Base-by-base conservation (phyloP, 208 protist species). In the Phytomonas sp. region DNA sequence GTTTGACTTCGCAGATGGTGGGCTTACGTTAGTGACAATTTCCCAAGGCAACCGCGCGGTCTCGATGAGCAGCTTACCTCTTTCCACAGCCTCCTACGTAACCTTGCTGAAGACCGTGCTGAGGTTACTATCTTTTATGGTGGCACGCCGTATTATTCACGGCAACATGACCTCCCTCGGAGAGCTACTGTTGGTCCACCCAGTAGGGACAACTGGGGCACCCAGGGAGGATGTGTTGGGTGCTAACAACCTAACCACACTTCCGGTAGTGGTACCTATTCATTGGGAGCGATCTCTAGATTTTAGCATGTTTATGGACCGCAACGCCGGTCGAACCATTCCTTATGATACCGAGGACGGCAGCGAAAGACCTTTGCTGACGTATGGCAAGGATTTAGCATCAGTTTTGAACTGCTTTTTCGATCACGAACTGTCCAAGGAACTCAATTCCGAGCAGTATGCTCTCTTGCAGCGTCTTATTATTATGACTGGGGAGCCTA, bases 291-390 rank as follows among this genome's bases (percentile, higher is more conserved):
- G 75, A 29, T 75, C 84, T 52, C 78, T 93, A 23, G 91, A 95
- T 76, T 95, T 95, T 67, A 84, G 83, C 76, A 92, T 95, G 86
- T 95, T 91, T 78, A 75, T 84, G 12, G 91, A 95, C 70, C 87
- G 91, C 71, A 86, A 89, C 66, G 91, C 80, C 0, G 91, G 91
- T 23, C 87, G 88, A 16, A 92, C 77, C 16, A 75, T 95, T 37
- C 82, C 84, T 0, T 84, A 88, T 49, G 77, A 91, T 40, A 73
- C 76, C 19, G 72, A 89, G 45, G 83, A 86, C 52, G 29, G 31
- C 14, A 37, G 52, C 14, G 40, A 65, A 12, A 62, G 56, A 59
- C 69, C 78, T 26, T 66, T 81, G 19, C 64, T 89, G n/a, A 80
- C 71, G 49, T 78, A 89, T 45, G 79, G 86, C 56, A 84, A 72